Conservation (phyloP, 176 grass and related monocot species). For the Thalia dealbata region DNA sequence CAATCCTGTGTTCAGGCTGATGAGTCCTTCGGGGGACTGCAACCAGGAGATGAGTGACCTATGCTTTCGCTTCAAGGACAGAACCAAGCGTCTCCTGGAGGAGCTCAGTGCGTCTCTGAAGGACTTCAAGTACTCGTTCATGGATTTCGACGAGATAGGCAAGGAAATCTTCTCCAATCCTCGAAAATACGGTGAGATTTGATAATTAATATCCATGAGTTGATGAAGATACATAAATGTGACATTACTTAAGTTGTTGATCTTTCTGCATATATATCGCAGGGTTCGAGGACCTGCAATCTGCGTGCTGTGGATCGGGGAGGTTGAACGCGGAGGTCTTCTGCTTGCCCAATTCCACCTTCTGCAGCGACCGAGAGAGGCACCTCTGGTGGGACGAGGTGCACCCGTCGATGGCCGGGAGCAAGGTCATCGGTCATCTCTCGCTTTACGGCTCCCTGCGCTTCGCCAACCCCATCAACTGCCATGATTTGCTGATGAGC, state of each 20-base stretch:
- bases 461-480: too few relatives aligned
- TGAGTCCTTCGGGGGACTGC: background rate
- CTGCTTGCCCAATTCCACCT: constrained; percentile 15
- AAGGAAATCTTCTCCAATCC: background rate
- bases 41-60: background rate
- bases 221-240: too few relatives aligned
- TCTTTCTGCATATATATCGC: too few relatives aligned
- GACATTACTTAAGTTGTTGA: too few relatives aligned
- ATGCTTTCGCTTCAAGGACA: too few relatives aligned
- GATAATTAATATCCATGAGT: too few relatives aligned
- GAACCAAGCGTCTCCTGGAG: background rate
- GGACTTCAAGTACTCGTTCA: constrained; percentile 28
- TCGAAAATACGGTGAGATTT: background rate
- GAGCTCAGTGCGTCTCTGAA: constrained; percentile 15
- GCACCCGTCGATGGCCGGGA: too few relatives aligned
- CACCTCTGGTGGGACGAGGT: too few relatives aligned
- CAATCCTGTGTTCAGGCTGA: too few relatives aligned
- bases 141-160: background rate
- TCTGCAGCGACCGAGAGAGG: background rate
- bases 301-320: constrained; percentile 21
- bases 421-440: too few relatives aligned
- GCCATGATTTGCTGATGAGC: too few relatives aligned
- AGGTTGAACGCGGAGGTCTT: constrained; percentile 18
- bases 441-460: too few relatives aligned
- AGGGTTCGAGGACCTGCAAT: background rate